Conservation (phyloP, 495 filamentous ascomycete species). For the Annulohypoxylon moriforme region DNA sequence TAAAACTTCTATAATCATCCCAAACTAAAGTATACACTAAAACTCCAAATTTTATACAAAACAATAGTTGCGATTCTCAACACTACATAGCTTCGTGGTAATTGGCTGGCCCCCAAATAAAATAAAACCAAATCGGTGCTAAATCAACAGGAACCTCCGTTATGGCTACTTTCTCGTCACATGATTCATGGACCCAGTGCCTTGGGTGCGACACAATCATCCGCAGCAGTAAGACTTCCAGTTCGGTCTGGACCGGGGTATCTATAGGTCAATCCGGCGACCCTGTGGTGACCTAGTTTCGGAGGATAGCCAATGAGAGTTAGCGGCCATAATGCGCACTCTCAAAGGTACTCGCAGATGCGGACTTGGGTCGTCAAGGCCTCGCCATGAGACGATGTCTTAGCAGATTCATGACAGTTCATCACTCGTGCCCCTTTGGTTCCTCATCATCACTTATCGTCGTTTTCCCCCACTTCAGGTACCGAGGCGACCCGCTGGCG, state of each 20-base stretch:
- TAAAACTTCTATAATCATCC: neutral
- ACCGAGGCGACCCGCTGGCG: slow-evolving; percentile 52
- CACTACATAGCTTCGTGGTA: slow-evolving; percentile 31
- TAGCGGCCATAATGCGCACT: slow-evolving; percentile 30
- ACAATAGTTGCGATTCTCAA: slow-evolving; percentile 21
- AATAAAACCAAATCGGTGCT: slow-evolving; percentile 23
- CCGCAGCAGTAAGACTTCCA: slow-evolving; percentile 41
- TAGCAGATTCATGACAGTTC: slow-evolving; percentile 53
- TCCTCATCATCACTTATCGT: slow-evolving; percentile 52
- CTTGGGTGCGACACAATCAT: slow-evolving; percentile 46
- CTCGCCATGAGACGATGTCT: slow-evolving; percentile 52
- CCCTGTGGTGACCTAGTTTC: slow-evolving; percentile 30
- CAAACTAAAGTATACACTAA: slow-evolving; percentile 11
- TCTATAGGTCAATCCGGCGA: slow-evolving; percentile 43
- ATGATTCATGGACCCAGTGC: slow-evolving; percentile 47
- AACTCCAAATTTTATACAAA: slow-evolving; percentile 10
- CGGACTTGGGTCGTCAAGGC: slow-evolving; percentile 48
- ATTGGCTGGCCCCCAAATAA: slow-evolving; percentile 37
- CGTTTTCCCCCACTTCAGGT: slow-evolving; percentile 52
- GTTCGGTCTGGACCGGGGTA: slow-evolving; percentile 44
- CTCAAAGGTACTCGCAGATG: slow-evolving; percentile 50
- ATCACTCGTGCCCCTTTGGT: slow-evolving; percentile 50
- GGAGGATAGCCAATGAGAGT: slow-evolving; percentile 38
- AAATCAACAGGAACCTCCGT: slow-evolving; percentile 25
- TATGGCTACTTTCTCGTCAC: slow-evolving; percentile 40